phyloP scores from a whole-genome alignment of 2,329 filamentous ascomycete species.

The Colletotrichum filicis region DNA sequence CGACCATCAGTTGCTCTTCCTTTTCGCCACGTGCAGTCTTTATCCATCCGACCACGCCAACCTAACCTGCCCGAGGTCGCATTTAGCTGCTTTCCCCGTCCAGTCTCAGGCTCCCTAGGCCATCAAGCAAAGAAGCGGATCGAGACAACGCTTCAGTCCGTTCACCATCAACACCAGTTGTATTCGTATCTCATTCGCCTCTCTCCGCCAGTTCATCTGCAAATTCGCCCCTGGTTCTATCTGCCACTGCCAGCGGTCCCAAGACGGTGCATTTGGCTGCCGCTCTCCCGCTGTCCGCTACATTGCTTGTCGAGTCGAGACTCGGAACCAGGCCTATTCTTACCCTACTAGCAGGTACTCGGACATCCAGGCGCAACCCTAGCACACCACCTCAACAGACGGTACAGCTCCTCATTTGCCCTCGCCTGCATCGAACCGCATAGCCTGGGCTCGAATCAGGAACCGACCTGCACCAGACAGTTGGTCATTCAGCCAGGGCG shows the following conservation, averaged over 20 bases:
- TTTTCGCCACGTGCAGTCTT: background rate
- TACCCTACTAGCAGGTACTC: constrained; percentile 12
- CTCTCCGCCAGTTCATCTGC: constrained; percentile 14
- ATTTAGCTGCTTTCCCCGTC: background rate
- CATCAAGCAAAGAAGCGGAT: background rate
- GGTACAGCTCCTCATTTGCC: constrained; percentile 26
- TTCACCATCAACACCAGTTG: background rate
- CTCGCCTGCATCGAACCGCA: constrained; percentile 20
- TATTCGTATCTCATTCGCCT: constrained; percentile 14
- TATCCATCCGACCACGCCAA: constrained; percentile 11
- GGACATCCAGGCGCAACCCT: constrained; percentile 24
- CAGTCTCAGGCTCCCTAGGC: background rate
- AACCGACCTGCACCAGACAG: constrained; percentile 26
- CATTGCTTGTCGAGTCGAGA: constrained; percentile 16
- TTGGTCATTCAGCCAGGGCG: constrained; percentile 35
- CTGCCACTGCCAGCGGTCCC: constrained; percentile 10
- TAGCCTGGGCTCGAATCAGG: constrained; percentile 32
- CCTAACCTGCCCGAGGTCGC: background rate
- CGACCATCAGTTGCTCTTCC: constrained; percentile 1
- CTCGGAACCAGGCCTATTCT: constrained; percentile 20
- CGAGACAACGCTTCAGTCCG: constrained; percentile 10
- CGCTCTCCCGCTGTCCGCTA: constrained; percentile 34
- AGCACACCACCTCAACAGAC: constrained; percentile 28
- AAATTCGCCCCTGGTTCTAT: constrained; percentile 4
- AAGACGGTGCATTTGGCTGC: constrained; percentile 25